Evolutionary conservation across 2,329 filamentous ascomycete species (phyloP).

Genomic region (Neopestalotiopsis clavispora): DNA sequence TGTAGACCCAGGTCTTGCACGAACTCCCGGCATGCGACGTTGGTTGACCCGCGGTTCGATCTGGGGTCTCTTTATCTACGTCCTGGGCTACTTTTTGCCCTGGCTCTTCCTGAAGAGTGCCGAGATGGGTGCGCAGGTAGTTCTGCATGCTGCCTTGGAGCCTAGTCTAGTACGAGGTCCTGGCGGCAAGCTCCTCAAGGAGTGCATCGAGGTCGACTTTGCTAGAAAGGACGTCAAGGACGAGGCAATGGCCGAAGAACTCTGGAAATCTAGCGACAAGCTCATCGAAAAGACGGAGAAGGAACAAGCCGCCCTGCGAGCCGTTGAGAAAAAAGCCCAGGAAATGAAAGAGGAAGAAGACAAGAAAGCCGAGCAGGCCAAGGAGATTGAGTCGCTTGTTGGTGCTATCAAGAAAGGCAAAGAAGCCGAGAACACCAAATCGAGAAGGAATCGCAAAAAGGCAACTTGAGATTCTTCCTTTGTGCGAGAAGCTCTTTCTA

Average conservation of each 20-base stretch:
- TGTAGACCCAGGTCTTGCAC: slow-evolving; percentile 82
- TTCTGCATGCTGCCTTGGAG: slow-evolving; percentile 88
- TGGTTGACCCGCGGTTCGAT: slow-evolving; percentile 88
- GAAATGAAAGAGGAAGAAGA: slow-evolving; percentile 38
- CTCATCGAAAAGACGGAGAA: slow-evolving; percentile 84
- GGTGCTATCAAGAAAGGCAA: slow-evolving; percentile 39
- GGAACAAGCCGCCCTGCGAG: slow-evolving; percentile 62
- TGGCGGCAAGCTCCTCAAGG: slow-evolving; percentile 82
- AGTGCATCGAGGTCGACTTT: slow-evolving; percentile 79
- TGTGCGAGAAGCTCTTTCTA: not conserved
- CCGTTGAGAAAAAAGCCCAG: slow-evolving; percentile 43
- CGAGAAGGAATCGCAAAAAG: slow-evolving; percentile 37
- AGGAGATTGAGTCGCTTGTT: slow-evolving; percentile 33
- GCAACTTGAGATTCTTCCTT: slow-evolving; percentile 22
- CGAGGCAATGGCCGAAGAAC: slow-evolving; percentile 77
- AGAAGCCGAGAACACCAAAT: slow-evolving; percentile 37
- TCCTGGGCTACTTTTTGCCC: slow-evolving; percentile 77
- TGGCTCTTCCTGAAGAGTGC: slow-evolving; percentile 91
- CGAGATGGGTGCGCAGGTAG: slow-evolving; percentile 81
- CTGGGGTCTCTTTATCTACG: slow-evolving; percentile 77
- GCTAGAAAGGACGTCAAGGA: slow-evolving; percentile 76
- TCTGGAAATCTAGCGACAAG: slow-evolving; percentile 90
- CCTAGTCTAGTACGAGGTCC: slow-evolving; percentile 65
- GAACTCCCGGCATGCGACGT: slow-evolving; percentile 85
- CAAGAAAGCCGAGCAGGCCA: slow-evolving; percentile 34